Evolutionary conservation across 768 basidiomycete genomes (phyloP).

Genomic region (Tylopilus sp.): DNA sequence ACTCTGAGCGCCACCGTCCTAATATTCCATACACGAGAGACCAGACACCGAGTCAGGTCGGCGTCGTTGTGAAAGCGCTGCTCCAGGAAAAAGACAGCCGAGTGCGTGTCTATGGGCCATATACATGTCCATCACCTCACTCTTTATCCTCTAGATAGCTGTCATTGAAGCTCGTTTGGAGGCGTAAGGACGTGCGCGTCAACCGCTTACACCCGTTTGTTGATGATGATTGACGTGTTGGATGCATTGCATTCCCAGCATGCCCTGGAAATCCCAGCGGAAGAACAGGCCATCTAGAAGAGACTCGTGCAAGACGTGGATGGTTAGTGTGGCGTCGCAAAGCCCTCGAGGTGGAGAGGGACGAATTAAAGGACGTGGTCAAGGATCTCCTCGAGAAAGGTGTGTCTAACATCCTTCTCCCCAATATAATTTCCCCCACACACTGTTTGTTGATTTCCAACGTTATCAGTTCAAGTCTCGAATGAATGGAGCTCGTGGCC

Average conservation of each 20-base stretch:
- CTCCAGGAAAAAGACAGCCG: conserved; percentile 27
- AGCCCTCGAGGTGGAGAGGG: conserved; percentile 42
- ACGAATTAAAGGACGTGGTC: too few relatives aligned
- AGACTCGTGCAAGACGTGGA: conserved; percentile 38
- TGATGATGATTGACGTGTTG: conserved; percentile 46
- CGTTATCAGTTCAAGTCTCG: conserved; percentile 39
- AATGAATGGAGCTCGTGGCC: too few relatives aligned
- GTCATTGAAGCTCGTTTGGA: conserved; percentile 31
- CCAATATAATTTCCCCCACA: not conserved
- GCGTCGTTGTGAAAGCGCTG: too few relatives aligned
- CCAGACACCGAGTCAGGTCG: conserved; percentile 16
- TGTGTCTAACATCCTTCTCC: not conserved
- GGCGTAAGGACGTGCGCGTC: conserved; percentile 40
- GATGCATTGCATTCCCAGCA: conserved; percentile 43
- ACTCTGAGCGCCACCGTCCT: too few relatives aligned
- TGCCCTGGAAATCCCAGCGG: too few relatives aligned
- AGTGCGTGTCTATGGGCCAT: too few relatives aligned
- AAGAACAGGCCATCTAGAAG: conserved; percentile 33
- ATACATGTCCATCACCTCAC: too few relatives aligned
- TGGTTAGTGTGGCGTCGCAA: conserved; percentile 31
- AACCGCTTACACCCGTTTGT: conserved; percentile 43
- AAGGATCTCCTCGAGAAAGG: too few relatives aligned
- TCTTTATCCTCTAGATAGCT: conserved; percentile 31
- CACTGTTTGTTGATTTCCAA: too few relatives aligned
- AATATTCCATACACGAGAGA: too few relatives aligned